Evolutionary conservation across 2,329 filamentous ascomycete species (phyloP).

Genomic region (Cercospora brassicicola): DNA sequence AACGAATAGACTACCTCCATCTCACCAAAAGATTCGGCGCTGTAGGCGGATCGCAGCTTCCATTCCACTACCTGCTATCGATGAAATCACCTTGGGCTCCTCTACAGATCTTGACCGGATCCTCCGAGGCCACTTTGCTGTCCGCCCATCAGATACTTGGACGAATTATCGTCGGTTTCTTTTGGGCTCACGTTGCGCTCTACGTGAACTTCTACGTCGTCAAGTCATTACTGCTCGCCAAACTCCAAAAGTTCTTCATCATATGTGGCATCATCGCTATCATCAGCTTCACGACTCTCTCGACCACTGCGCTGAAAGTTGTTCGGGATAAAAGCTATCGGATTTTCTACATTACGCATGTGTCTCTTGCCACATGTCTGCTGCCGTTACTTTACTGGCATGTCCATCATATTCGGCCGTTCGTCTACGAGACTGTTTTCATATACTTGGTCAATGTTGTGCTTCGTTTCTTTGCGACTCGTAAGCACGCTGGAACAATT

Average conservation of each 20-base stretch:
- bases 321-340: conserved; percentile 52
- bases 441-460: conserved; percentile 49
- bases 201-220: conserved; percentile 61
- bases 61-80: conserved; percentile 59
- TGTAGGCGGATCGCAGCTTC: conserved; percentile 60
- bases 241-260: conserved; percentile 58
- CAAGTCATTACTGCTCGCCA: conserved; percentile 52
- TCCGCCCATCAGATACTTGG: conserved; percentile 59
- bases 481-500: conserved; percentile 41
- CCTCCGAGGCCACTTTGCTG: conserved; percentile 59
- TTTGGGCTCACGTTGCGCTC: conserved; percentile 54
- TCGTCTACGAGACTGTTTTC: conserved; percentile 53
- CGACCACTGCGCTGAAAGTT: conserved; percentile 52
- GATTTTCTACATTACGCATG: conserved; percentile 58
- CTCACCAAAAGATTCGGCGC: conserved; percentile 63
- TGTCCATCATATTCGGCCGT: conserved; percentile 56
- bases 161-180: conserved; percentile 53
- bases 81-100: conserved; percentile 54
- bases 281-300: conserved; percentile 46
- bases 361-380: conserved; percentile 52
- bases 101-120: conserved; percentile 53
- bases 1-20: conserved; percentile 59
- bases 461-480: conserved; percentile 41
- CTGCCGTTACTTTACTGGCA: conserved; percentile 56
- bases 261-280: conserved; percentile 56